Percentiles rank a stretch among this genome's conserved stretches.
Evolutionary conservation across 306 rosid species (phyloP).

Genomic region (Cicer pinnatifidum): DNA sequence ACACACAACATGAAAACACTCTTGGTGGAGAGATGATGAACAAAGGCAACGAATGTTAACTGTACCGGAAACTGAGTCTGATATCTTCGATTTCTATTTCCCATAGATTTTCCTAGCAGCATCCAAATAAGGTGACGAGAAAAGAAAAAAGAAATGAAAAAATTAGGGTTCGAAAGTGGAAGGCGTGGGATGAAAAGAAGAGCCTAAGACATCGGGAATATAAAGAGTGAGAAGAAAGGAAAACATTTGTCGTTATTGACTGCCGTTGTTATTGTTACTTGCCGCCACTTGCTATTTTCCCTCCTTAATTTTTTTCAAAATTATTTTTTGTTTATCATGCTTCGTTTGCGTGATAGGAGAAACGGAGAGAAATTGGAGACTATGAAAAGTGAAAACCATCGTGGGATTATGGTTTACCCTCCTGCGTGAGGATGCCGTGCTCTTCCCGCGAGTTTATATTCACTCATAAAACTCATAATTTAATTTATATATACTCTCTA

Average conservation of each 20-base stretch:
- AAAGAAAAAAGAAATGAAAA: background rate
- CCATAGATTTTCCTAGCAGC: background rate
- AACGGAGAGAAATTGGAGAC: no score
- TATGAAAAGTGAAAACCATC: no score
- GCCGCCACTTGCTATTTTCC: constrained; percentile 14
- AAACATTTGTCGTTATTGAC: background rate
- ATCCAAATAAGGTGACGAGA: background rate
- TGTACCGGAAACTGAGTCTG: background rate
- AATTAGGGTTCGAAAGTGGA: constrained; percentile 32
- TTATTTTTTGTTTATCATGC: background rate
- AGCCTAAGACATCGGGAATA: background rate
- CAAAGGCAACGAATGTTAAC: background rate
- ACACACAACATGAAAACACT: background rate
- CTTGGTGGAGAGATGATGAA: background rate
- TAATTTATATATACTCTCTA: no score
- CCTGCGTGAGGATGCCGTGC: no score
- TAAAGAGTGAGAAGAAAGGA: background rate
- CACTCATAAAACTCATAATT: no score
- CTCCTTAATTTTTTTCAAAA: background rate
- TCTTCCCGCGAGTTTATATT: no score
- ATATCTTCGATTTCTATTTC: background rate
- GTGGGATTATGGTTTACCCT: no score
- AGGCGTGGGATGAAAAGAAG: background rate
- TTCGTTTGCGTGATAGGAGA: background rate
- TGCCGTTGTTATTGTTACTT: background rate